Percentiles rank a stretch among this genome's conserved stretches.
These are phyloP conservation scores for Leccinum olivaceopallidum DNA, from an alignment of 768 basidiomycete genomes.

Conservation along the genomic window DNA sequence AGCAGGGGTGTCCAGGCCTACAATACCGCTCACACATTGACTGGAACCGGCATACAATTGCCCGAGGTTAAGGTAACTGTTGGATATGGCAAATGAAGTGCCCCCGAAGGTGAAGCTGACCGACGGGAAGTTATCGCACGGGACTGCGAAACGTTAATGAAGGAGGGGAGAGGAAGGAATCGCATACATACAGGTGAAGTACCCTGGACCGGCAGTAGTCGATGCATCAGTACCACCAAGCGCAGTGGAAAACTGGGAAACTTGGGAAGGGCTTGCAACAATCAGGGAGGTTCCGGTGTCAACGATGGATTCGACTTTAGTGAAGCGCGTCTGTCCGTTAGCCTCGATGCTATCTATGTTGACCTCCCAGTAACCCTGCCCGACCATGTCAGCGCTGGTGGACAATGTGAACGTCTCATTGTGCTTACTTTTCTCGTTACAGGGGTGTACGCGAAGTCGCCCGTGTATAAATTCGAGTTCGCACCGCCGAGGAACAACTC, in stretches of 20 bases:
- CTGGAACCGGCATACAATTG: not conserved
- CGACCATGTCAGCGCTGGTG: not conserved
- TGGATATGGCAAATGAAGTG: not conserved
- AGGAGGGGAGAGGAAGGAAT: not conserved
- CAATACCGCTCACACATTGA: not conserved
- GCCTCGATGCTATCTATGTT: constrained; percentile 8
- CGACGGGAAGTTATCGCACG: not conserved
- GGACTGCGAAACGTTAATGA: not conserved
- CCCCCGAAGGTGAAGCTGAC: not conserved
- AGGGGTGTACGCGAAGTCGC: constrained; percentile 39
- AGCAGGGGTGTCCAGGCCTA: not conserved
- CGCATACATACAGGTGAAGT: constrained; percentile 30
- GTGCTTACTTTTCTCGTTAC: constrained; percentile 13
- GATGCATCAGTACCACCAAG: constrained; percentile 30
- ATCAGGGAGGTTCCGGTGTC: constrained; percentile 26
- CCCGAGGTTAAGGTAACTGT: not conserved
- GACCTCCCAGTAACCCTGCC: constrained; percentile 23
- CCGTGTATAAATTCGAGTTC: constrained; percentile 44
- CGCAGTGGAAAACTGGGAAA: constrained; percentile 18
- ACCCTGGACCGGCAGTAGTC: constrained; percentile 22
- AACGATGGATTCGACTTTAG: constrained; percentile 7
- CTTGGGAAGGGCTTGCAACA: constrained; percentile 7
- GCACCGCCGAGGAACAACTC: constrained; percentile 57
- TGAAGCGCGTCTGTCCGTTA: not conserved
- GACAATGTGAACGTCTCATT: not conserved